phyloP scores from a whole-genome alignment of 371 early-diverging fungal genomes.

The Mortierella polycephala region DNA sequence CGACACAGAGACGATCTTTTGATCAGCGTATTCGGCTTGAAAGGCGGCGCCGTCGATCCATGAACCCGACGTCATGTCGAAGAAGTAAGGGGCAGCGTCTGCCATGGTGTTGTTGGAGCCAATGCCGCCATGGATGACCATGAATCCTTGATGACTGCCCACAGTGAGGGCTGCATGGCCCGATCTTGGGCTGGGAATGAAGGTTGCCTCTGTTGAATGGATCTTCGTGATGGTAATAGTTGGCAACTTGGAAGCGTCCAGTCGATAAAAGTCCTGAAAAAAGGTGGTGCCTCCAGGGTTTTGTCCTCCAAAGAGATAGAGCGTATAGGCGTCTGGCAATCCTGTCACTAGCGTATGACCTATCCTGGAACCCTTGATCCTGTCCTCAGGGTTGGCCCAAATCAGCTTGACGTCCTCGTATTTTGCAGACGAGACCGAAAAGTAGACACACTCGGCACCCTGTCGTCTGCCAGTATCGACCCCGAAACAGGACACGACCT shows the following conservation, averaged over 20 bases:
- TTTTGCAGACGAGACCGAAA: constrained; percentile 13
- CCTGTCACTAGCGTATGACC: constrained; percentile 26
- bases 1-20: not conserved
- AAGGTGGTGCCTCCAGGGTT: constrained; percentile 1
- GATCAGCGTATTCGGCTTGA: not conserved
- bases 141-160: constrained; percentile 8
- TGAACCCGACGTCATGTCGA: constrained; percentile 3
- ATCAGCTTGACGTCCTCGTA: constrained; percentile 1
- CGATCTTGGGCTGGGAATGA: constrained; percentile 20
- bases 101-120: constrained; percentile 4
- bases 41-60: constrained; percentile 32
- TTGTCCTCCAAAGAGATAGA: constrained; percentile 45
- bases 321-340: not conserved
- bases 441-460: constrained; percentile 18
- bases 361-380: constrained; percentile 5
- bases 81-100: constrained; percentile 11
- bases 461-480: not conserved
- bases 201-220: not conserved
- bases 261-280: constrained; percentile 19
- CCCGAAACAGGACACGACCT: constrained; percentile 34
- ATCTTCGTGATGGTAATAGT: constrained; percentile 19
- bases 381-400: constrained; percentile 11
- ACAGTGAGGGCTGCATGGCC: constrained; percentile 32
- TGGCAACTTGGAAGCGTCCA: constrained; percentile 21
- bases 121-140: constrained; percentile 40